Percentiles rank a stretch among this genome's conserved stretches.
Conservation (phyloP, 108 stramenopile genomes). For the Fragilaria radians region DNA sequence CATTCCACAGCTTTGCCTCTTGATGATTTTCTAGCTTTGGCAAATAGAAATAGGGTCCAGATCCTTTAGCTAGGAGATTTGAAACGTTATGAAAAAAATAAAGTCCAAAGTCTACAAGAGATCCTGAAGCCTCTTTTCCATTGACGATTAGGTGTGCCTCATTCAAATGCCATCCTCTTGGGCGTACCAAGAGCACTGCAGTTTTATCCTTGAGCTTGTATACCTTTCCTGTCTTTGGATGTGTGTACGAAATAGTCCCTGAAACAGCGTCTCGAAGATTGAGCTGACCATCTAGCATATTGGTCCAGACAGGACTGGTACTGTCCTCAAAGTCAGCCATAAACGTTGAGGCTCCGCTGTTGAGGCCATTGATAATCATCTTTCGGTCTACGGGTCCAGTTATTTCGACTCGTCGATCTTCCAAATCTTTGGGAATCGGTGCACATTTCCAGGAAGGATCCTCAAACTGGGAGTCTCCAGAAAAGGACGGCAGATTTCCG, state of each 20-base stretch:
- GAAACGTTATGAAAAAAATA: constrained; percentile 91
- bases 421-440: constrained; percentile 68
- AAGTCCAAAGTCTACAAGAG: constrained; percentile 86
- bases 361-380: constrained; percentile 96
- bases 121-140: constrained; percentile 72
- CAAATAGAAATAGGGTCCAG: constrained; percentile 85
- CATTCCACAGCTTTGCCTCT: constrained; percentile 92
- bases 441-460: constrained; percentile 84
- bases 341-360: constrained; percentile 84
- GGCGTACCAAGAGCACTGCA: constrained; percentile 84
- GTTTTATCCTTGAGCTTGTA: constrained; percentile 66
- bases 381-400: constrained; percentile 88
- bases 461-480: constrained; percentile 32
- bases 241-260: constrained; percentile 80
- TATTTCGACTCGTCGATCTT: constrained; percentile 89
- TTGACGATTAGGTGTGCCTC: constrained; percentile 88
- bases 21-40: constrained; percentile 87
- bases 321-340: constrained; percentile 96
- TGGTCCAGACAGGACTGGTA: constrained; percentile 78
- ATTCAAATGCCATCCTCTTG: constrained; percentile 91
- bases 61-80: constrained; percentile 57
- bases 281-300: constrained; percentile 82
- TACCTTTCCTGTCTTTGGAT: constrained; percentile 75
- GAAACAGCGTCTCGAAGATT: constrained; percentile 89
- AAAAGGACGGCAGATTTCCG: constrained; percentile 66